A percentile compares a stretch with the other conserved stretches of the same genome.
These are phyloP conservation scores for Mitragyna speciosa DNA, from an alignment of 257 asterid species.

Conservation along the genomic window DNA sequence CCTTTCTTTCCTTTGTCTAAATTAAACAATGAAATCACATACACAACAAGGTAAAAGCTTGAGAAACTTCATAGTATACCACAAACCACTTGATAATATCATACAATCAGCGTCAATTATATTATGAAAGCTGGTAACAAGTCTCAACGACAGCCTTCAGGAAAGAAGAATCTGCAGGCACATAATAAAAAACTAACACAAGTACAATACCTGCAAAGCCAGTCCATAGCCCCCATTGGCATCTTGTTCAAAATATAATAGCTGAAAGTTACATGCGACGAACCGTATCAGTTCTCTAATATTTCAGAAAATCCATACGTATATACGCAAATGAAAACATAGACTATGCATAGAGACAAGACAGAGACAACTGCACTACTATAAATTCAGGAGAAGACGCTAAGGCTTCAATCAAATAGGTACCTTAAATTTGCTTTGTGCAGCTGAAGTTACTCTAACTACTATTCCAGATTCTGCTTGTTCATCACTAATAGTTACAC, in stretches of 20 bases:
- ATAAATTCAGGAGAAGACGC: background rate
- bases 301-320: background rate
- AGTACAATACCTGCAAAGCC: constrained; percentile 79
- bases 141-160: constrained; percentile 1
- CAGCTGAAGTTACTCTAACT: constrained; percentile 89
- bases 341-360: background rate
- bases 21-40: background rate
- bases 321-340: background rate
- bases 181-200: background rate
- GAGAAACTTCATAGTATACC: background rate
- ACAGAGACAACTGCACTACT: background rate
- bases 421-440: constrained; percentile 99
- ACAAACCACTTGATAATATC: background rate
- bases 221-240: constrained; percentile 88
- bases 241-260: constrained; percentile 88
- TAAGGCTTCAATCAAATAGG: background rate
- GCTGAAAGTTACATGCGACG: constrained; percentile 42
- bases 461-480: constrained; percentile 93
- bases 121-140: background rate
- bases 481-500: constrained; percentile 93
- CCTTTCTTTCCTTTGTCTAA: background rate
- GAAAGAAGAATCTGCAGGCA: background rate
- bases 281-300: constrained; percentile 22
- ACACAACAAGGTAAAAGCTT: background rate
- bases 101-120: background rate